phyloP scores from a whole-genome alignment of 2,329 filamentous ascomycete genomes.

The Trichoderma afroharzianum region DNA sequence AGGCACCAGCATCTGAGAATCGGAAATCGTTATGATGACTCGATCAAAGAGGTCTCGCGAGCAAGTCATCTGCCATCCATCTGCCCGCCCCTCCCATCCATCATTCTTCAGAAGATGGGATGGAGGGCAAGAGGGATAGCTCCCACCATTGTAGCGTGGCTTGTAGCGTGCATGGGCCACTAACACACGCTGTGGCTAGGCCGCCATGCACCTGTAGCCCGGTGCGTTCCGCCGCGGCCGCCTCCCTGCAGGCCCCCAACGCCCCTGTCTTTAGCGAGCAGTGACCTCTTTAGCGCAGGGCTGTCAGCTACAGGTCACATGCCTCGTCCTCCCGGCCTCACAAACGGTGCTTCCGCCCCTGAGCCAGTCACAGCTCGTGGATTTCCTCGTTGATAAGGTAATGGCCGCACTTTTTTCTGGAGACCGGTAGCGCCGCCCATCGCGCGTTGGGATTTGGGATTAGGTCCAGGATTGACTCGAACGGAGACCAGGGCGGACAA shows the following conservation, averaged over 20 bases:
- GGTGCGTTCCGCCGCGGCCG: background rate
- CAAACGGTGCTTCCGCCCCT: background rate
- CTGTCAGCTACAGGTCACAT: constrained; percentile 17
- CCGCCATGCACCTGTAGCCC: background rate
- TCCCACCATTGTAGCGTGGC: background rate
- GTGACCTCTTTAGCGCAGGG: constrained; percentile 8
- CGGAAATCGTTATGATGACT: background rate
- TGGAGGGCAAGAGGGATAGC: background rate
- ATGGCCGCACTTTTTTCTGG: background rate
- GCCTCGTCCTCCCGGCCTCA: background rate
- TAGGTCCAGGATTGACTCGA: background rate
- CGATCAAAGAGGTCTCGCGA: background rate
- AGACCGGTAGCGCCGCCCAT: constrained; percentile 1
- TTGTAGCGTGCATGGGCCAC: background rate
- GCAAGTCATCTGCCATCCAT: constrained; percentile 14
- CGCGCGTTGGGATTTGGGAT: background rate
- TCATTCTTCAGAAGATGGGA: background rate
- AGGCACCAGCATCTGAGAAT: background rate
- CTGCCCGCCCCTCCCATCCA: constrained; percentile 1
- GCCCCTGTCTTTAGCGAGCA: background rate
- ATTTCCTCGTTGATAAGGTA: background rate
- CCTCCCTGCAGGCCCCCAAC: background rate
- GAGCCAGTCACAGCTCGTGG: constrained; percentile 4
- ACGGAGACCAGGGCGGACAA: background rate
- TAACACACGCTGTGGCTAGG: background rate